A percentile compares a stretch with the other conserved stretches of the same genome.
phyloP scores from a whole-genome alignment of 2,329 filamentous ascomycete species.

The Hymenoscyphus fructigenus region DNA sequence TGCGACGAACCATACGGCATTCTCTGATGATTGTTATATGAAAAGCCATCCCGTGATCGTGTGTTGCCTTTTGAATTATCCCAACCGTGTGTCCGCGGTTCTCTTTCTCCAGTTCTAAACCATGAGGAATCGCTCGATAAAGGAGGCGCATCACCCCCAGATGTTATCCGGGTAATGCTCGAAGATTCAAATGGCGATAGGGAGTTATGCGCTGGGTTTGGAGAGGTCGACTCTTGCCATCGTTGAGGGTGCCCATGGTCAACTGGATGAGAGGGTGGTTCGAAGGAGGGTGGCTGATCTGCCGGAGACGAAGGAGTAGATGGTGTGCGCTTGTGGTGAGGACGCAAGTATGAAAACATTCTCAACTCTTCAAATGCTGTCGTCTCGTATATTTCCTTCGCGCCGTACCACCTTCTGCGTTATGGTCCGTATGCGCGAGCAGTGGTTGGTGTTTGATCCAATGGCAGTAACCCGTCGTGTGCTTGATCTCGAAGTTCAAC shows the following conservation, averaged over 20 bases:
- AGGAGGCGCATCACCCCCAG: conserved; percentile 21
- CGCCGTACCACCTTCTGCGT: neutral
- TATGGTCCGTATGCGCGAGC: neutral
- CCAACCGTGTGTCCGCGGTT: conserved; percentile 19
- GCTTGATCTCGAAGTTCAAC: neutral
- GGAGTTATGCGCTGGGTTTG: conserved; percentile 18
- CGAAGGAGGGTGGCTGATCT: conserved; percentile 32
- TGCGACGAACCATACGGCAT: conserved; percentile 24
- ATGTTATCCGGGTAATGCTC: conserved; percentile 40
- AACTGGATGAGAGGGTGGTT: conserved; percentile 25
- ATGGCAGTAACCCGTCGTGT: conserved; percentile 4
- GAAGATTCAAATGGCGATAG: conserved; percentile 42
- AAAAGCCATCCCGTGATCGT: conserved; percentile 22
- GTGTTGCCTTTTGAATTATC: conserved; percentile 19
- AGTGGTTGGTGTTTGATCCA: neutral
- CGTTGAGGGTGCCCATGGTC: conserved; percentile 33
- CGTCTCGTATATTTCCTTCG: neutral
- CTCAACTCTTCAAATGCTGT: neutral
- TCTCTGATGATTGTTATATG: conserved; percentile 26
- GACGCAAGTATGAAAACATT: conserved; percentile 39
- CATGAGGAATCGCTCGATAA: conserved; percentile 12
- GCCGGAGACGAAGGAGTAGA: conserved; percentile 37
- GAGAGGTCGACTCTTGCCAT: conserved; percentile 25
- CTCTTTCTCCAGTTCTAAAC: conserved; percentile 17
- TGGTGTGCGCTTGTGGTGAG: conserved; percentile 35